phyloP scores from a whole-genome alignment of 1,139 yeast genomes.

The Geotrichum armillariae region DNA sequence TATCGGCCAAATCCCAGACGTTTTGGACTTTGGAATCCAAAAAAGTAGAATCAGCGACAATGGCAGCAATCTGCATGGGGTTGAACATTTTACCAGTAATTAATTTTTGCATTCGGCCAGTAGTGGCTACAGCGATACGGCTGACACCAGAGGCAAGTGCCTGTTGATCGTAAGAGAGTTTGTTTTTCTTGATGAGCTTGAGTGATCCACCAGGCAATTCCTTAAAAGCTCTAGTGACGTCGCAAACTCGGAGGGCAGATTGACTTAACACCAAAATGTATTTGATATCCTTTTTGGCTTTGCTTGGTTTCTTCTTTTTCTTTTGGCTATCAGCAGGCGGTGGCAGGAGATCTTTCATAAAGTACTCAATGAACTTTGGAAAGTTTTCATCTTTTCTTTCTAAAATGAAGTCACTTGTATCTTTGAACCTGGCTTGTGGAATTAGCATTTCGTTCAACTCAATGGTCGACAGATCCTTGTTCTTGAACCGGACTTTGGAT shows the following conservation, averaged over 20 bases:
- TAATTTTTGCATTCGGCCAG: constrained; percentile 56
- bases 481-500: constrained; percentile 49
- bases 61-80: constrained; percentile 42
- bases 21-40: constrained; percentile 63
- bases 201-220: constrained; percentile 47
- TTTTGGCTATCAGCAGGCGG: constrained; percentile 5
- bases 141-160: constrained; percentile 51
- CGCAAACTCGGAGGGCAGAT: constrained; percentile 76
- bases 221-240: constrained; percentile 54
- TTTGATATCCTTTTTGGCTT: constrained; percentile 38
- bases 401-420: constrained; percentile 51
- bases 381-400: constrained; percentile 51
- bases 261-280: constrained; percentile 55
- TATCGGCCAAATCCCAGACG: constrained; percentile 54
- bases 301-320: constrained; percentile 13
- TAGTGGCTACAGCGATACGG: constrained; percentile 64
- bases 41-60: constrained; percentile 64
- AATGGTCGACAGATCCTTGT: constrained; percentile 59
- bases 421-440: constrained; percentile 49
- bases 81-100: constrained; percentile 43
- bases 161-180: constrained; percentile 57
- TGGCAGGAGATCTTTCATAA: constrained; percentile 19
- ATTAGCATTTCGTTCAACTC: constrained; percentile 62
- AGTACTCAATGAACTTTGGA: constrained; percentile 43
- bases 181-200: constrained; percentile 68